Percentiles rank a stretch among this genome's conserved stretches.
Conservation (phyloP, 2,329 filamentous ascomycete genomes). For the Aspergillus latus region DNA sequence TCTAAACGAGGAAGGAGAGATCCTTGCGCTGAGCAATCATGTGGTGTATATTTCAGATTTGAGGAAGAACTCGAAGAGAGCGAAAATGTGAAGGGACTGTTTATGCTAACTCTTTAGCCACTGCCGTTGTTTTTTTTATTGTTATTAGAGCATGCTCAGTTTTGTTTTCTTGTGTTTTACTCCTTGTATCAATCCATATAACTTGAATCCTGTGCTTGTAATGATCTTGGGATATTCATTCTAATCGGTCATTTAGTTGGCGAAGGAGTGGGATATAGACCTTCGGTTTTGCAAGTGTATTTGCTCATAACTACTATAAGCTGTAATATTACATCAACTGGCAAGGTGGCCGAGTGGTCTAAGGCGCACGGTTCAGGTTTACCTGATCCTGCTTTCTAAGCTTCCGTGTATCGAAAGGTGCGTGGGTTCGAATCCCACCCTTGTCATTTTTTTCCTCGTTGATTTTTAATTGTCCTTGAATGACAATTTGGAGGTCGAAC, state of each 20-base stretch:
- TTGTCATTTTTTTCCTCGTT: neutral
- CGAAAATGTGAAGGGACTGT: neutral
- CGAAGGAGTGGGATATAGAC: no score
- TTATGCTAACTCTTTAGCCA: no score
- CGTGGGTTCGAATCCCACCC: neutral
- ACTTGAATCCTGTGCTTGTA: no score
- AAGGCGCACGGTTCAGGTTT: neutral
- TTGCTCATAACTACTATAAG: no score
- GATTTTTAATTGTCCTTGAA: neutral
- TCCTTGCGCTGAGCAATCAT: slow-evolving; percentile 26
- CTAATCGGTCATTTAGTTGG: no score
- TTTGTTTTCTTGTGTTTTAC: no score
- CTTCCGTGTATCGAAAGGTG: neutral
- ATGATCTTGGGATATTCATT: no score
- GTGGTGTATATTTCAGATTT: slow-evolving; percentile 21
- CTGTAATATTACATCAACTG: neutral
- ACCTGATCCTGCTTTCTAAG: neutral
- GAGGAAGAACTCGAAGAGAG: slow-evolving; percentile 1
- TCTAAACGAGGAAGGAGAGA: slow-evolving; percentile 15
- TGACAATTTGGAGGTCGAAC: no score
- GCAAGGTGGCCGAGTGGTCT: neutral
- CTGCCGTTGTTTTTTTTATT: neutral
- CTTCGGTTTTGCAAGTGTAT: no score
- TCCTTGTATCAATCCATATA: no score
- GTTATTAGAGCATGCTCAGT: neutral